A percentile compares a stretch with the other conserved stretches of the same genome.
phyloP scores from a whole-genome alignment of 1,284 basidiomycete species.

The Porogramme epimiltina region DNA sequence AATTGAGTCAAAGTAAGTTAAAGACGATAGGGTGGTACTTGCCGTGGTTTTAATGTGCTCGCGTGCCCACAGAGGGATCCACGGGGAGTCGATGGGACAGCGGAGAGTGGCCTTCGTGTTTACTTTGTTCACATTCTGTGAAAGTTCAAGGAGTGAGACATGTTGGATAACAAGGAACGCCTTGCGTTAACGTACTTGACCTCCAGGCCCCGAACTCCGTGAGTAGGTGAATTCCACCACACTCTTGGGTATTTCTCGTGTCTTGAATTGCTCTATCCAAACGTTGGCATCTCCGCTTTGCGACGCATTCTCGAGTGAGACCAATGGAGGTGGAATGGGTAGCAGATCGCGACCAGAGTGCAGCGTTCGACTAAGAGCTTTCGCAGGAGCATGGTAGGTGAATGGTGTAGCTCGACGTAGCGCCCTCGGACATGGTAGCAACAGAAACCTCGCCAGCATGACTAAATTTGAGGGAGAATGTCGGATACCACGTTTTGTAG shows the following conservation, averaged over 20 bases:
- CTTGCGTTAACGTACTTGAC: constrained; percentile 53
- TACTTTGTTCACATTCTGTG: constrained; percentile 82
- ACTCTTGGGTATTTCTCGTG: constrained; percentile 43
- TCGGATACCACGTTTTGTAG: no score
- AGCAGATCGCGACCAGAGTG: constrained; percentile 17
- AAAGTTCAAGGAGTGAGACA: neutral
- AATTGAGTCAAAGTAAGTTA: no score
- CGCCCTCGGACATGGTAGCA: no score
- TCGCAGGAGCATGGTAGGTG: no score
- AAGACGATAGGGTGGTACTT: neutral
- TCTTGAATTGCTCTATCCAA: constrained; percentile 55
- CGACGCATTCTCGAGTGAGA: constrained; percentile 35
- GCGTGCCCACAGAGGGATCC: constrained; percentile 73
- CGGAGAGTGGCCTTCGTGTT: constrained; percentile 75
- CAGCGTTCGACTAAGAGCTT: neutral
- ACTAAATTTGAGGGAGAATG: no score
- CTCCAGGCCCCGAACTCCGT: constrained; percentile 78
- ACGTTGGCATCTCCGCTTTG: constrained; percentile 47
- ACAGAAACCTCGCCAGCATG: no score
- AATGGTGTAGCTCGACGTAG: no score
- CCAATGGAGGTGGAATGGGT: constrained; percentile 39
- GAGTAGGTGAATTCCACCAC: constrained; percentile 65
- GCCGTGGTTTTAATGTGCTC: constrained; percentile 55
- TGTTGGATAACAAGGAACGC: neutral
- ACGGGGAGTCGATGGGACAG: constrained; percentile 53